Evolutionary conservation across 2,329 filamentous ascomycete genomes (phyloP), one percentile per base, ranked within the genome.

Genomic region (Neobulgaria alba): DNA sequence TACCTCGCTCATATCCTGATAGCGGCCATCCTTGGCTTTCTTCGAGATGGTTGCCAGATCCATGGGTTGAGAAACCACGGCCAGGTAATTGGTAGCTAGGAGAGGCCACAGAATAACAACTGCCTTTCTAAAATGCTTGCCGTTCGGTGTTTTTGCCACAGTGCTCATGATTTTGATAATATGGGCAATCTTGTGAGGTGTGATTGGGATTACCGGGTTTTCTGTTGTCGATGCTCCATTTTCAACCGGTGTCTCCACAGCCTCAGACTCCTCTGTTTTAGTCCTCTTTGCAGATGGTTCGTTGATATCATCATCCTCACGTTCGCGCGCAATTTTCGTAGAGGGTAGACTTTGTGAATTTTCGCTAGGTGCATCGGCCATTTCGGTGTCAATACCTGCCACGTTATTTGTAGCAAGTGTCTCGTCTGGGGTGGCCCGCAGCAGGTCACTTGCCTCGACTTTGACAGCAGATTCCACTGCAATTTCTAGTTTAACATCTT

Each of bases 71-170:
- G 79, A 75, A 51, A 96, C 66, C 47, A 67, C 79, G 26, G 82
- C 69, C 1, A 75, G 67, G 48, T 83, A 85, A 48, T 87, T 84
- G 2, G 77, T 79, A 40, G 85, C 87, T 30, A 96, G 77, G 19
- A 67, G 70, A 30, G 95, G 73, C 62, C 83, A 85, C 17, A 90
- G 67, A 29, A 73, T 75, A 58, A 85, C 74, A 5, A 96, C 92
- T 0, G 92, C 82, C 31, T 79, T 73, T 48, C 77, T 73, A 66
- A 95, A 96, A 40, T 82, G 75, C 5, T 66, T 65, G 2, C 90
- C 85, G 45, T 81, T 77, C 59, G 90, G 87, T 34, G 86, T 89
- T 63, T 94, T 92, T 67, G 93, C 94, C 42, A 90, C 71, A 38
- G 82, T 79, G 21, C 78, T 81, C 38, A 90, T 66, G 21, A 80